Conservation (phyloP, 75 land plant species). For the Cunninghamia lanceolata region DNA sequence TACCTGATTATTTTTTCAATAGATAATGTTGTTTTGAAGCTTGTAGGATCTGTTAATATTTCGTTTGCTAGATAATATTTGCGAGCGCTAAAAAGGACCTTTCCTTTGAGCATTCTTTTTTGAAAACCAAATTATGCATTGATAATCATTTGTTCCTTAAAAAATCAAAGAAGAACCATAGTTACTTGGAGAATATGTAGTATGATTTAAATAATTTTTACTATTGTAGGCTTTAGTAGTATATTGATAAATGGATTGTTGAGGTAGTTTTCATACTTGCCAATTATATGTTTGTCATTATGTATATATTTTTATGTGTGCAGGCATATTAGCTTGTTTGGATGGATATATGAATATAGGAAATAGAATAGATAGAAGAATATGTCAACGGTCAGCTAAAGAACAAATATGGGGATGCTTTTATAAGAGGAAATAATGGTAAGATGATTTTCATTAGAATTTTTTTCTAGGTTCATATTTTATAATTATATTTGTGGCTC, state of each 20-base stretch:
- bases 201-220: too few relatives aligned
- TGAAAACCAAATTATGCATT: not conserved
- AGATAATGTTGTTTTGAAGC: too few relatives aligned
- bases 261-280: not conserved
- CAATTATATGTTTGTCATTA: not conserved
- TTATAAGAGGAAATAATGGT: constrained; percentile 97
- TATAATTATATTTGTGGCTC: not conserved
- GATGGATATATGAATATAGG: too few relatives aligned
- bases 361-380: constrained; percentile 98
- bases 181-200: too few relatives aligned
- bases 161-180: too few relatives aligned
- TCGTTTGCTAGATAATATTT: not conserved
- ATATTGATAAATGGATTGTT: not conserved
- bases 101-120: not conserved
- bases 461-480: constrained; percentile 1
- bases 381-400: constrained; percentile 97
- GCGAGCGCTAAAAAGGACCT: not conserved
- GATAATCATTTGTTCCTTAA: too few relatives aligned
- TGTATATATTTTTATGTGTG: not conserved
- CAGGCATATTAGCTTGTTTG: constrained; percentile 95
- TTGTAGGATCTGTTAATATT: not conserved
- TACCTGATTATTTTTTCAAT: too few relatives aligned
- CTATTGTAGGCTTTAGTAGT: too few relatives aligned
- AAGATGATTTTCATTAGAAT: constrained; percentile 14
- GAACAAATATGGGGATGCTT: constrained; percentile 97